Evolutionary conservation across 345 rosid species (phyloP).

Genomic region (Brassica juncea): DNA sequence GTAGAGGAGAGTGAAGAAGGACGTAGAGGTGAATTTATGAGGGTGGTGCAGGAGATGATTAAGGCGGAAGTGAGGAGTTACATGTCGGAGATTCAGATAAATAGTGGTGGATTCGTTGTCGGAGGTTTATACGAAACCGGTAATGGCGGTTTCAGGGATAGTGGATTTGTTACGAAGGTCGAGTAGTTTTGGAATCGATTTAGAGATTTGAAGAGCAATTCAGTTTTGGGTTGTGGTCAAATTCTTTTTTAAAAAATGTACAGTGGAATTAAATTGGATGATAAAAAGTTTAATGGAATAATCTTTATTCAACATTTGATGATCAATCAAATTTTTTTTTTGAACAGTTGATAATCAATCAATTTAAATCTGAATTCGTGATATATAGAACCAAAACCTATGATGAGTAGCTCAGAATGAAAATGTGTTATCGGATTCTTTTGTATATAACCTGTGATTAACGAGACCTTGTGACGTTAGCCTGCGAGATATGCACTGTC

Average conservation of each 20-base stretch:
- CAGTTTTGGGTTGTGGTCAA: conserved; percentile 26
- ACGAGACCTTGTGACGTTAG: neutral
- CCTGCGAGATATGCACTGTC: neutral
- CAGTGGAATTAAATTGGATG: conserved; percentile 8
- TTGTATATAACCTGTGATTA: neutral
- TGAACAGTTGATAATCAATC: neutral
- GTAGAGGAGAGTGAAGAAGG: conserved; percentile 39
- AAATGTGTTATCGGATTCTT: neutral
- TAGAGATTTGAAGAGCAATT: conserved; percentile 21
- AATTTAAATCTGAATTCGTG: neutral
- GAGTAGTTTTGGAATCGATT: conserved; percentile 24
- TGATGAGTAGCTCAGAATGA: neutral
- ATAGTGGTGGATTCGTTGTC: conserved; percentile 32
- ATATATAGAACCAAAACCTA: neutral
- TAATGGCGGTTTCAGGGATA: conserved; percentile 37
- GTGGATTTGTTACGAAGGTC: conserved; percentile 29
- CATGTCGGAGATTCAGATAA: conserved; percentile 57
- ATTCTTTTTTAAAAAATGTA: conserved; percentile 8
- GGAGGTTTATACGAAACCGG: conserved; percentile 13
- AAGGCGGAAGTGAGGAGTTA: conserved; percentile 75
- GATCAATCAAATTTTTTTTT: neutral
- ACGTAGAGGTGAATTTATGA: conserved; percentile 63
- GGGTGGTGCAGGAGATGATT: conserved; percentile 85
- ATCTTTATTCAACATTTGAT: conserved; percentile 3
- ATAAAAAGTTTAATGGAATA: conserved; percentile 10